Evolutionary conservation across 2,329 filamentous ascomycete species (phyloP), one percentile per base, ranked within the genome.

Genomic region (Fusarium verticillioides): DNA sequence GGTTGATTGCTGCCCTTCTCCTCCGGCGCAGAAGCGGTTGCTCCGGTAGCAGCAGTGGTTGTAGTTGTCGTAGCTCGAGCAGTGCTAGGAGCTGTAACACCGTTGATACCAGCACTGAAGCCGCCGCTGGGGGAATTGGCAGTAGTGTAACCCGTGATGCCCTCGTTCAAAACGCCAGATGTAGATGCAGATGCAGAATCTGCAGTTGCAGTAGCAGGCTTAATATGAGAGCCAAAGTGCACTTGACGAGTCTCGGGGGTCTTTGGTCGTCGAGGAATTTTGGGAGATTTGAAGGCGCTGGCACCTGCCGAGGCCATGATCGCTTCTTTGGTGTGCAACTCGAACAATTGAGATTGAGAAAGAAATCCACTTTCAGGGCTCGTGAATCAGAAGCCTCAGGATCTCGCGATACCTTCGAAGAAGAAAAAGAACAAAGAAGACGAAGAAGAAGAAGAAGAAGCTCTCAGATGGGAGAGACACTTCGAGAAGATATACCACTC

Each of bases 221-320:
- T 71, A 13, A 36, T 43, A 9, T 66, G 65, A 26, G 68, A 56
- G 8, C 73, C 75, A 54, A 82, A 82, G 37, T 75, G 81, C 63
- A 82, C 81, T 63, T 82, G 80, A 53, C 80, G 81, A 72, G 73
- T 57, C 43, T 78, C 70, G 30, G 76, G 70, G 15, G 76, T 74
- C 54, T 78, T 80, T 34, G 74, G 66, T 37, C 77, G 79, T 50
- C 77, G 78, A 53, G 75, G 75, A 15, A 66, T 72, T 72, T 79
- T 82, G 68, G 78, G 77, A 21, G 80, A 79, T 60, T 81, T 81
- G 69, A 61, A 47, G 21, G 75, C 72, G 37, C 63, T 62, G 56
- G 69, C 59, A 60, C 71, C 76, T 77, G 78, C 77, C 63, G 77
- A 69, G 23, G 76, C 75, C 80, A 81, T 81, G 50, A 44, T 58